A percentile compares a stretch with the other conserved stretches of the same genome.
Conservation (phyloP, 805 yeast genomes). For the Helenozyma baotianmanensis region DNA sequence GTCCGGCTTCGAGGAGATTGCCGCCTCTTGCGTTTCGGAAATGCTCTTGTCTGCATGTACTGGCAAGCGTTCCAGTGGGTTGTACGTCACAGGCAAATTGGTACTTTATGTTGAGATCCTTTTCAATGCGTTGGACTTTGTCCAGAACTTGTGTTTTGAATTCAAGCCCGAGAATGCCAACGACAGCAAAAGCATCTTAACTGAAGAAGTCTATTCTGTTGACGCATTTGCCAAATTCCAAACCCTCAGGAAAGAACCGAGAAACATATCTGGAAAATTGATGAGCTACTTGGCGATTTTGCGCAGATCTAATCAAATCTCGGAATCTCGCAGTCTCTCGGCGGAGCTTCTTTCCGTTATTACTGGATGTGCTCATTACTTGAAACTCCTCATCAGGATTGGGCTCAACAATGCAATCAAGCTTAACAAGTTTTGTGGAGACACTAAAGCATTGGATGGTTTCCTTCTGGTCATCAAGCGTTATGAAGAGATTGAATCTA, state of each 20-base stretch:
- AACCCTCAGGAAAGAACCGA: slow-evolving; percentile 58
- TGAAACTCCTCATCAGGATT: slow-evolving; percentile 76
- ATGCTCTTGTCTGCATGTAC: slow-evolving; percentile 84
- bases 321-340: slow-evolving; percentile 43
- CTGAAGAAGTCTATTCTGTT: slow-evolving; percentile 21
- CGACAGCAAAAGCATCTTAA: slow-evolving; percentile 11
- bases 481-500: slow-evolving; percentile 17
- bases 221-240: slow-evolving; percentile 25
- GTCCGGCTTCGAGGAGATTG: slow-evolving; percentile 83
- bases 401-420: slow-evolving; percentile 77
- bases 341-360: slow-evolving; percentile 74
- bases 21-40: slow-evolving; percentile 85
- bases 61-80: slow-evolving; percentile 64
- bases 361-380: slow-evolving; percentile 87
- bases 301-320: slow-evolving; percentile 49
- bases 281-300: slow-evolving; percentile 84
- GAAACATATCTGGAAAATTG: slow-evolving; percentile 81
- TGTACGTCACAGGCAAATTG: slow-evolving; percentile 64
- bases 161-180: slow-evolving; percentile 9
- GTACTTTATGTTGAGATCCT: slow-evolving; percentile 71
- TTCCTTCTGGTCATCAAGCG: slow-evolving; percentile 53
- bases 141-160: slow-evolving; percentile 24
- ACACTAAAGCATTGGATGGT: slow-evolving; percentile 57
- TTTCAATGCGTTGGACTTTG: slow-evolving; percentile 66
- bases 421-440: slow-evolving; percentile 51